Evolutionary conservation across 345 rosid species (phyloP).

Genomic region (Psidium friedrichsthalianum): DNA sequence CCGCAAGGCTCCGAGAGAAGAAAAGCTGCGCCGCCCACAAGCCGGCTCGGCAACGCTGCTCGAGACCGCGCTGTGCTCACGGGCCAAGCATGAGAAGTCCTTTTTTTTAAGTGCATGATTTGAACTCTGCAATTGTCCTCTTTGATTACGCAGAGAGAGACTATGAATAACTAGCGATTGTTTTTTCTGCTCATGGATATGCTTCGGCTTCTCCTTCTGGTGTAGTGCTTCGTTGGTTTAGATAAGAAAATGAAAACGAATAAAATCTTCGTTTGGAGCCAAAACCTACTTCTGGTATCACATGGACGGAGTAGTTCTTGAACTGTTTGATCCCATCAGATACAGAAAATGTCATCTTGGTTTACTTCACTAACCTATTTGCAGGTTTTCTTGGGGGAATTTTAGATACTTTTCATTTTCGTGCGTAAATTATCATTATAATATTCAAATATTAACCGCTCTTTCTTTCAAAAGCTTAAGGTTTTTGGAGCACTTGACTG

Average conservation of each 20-base stretch:
- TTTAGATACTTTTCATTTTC: too few species aligned
- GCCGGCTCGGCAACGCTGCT: neutral
- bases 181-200: neutral
- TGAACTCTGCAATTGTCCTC: neutral
- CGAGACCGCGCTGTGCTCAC: neutral
- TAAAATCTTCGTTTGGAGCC: neutral
- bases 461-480: neutral
- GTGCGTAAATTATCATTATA: neutral
- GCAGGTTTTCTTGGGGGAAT: neutral
- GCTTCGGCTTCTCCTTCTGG: neutral
- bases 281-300: neutral
- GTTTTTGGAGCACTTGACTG: neutral
- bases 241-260: too few species aligned
- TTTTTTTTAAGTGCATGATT: neutral
- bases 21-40: neutral
- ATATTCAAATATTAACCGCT: neutral
- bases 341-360: neutral
- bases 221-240: neutral
- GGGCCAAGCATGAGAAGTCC: neutral
- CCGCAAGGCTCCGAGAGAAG: neutral
- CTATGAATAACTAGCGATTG: neutral
- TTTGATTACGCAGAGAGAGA: neutral
- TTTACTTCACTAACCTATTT: neutral
- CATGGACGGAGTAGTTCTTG: neutral
- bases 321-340: neutral